Conservation (phyloP, 768 basidiomycete species). For the Clitopilus passeckerianus region DNA sequence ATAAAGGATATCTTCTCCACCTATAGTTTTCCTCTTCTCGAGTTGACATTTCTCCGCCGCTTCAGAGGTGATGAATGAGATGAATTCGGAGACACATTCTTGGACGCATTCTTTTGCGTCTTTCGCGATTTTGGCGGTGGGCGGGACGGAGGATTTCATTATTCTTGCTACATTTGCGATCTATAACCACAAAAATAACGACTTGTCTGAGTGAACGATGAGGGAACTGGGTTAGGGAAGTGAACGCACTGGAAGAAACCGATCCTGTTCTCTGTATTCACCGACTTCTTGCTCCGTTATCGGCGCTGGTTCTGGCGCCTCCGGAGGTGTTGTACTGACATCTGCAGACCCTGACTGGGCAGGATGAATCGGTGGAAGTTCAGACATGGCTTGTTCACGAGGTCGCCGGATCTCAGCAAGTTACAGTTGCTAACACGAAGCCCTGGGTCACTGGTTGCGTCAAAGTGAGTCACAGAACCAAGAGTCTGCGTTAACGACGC, state of each 20-base stretch:
- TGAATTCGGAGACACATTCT: slow-evolving; percentile 98
- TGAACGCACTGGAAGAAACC: slow-evolving; percentile 80
- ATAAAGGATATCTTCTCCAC: slow-evolving; percentile 94
- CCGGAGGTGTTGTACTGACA: slow-evolving; percentile 25
- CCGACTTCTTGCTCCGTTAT: slow-evolving; percentile 93
- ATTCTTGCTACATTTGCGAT: slow-evolving; percentile 98
- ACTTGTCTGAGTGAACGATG: not conserved
- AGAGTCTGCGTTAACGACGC: not conserved
- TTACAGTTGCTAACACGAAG: not conserved
- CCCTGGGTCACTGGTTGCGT: not conserved
- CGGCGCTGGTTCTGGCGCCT: slow-evolving; percentile 54
- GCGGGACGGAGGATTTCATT: slow-evolving; percentile 90
- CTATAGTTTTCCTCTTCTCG: slow-evolving; percentile 97
- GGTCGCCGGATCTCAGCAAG: too few species aligned
- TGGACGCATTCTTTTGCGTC: slow-evolving; percentile 99
- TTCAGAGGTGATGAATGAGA: slow-evolving; percentile 95
- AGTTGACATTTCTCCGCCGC: slow-evolving; percentile 92
- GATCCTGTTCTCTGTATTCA: slow-evolving; percentile 92
- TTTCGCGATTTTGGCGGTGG: slow-evolving; percentile 93
- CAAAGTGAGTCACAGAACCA: not conserved
- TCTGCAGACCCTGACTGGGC: slow-evolving; percentile 32
- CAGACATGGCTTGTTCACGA: slow-evolving; percentile 17
- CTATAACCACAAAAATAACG: slow-evolving; percentile 28
- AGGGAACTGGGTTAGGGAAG: not conserved
- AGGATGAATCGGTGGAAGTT: slow-evolving; percentile 38